These are phyloP conservation scores for Amanita exitialis DNA, from an alignment of 768 basidiomycete genomes.

Conservation along the genomic window DNA sequence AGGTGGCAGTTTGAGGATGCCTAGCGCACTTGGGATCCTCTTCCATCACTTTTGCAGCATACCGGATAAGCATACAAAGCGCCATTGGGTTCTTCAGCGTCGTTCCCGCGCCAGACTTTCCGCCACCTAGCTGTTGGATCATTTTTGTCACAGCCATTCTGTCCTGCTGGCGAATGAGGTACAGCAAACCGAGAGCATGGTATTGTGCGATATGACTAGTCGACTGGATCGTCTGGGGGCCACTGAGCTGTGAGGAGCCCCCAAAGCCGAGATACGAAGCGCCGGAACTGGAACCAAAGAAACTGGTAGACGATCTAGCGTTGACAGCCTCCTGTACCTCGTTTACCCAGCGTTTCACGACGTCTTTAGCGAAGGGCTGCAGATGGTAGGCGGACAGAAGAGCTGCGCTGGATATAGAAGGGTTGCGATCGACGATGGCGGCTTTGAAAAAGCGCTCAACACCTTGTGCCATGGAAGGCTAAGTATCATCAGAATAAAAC, in stretches of 20 bases:
- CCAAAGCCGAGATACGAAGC: slow-evolving; percentile 72
- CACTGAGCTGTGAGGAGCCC: slow-evolving; percentile 39
- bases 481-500: slow-evolving; percentile 1
- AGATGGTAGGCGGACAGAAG: slow-evolving; percentile 97
- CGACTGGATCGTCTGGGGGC: slow-evolving; percentile 72
- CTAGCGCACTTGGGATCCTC: slow-evolving; percentile 92
- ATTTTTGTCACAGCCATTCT: slow-evolving; percentile 99
- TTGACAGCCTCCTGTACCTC: slow-evolving; percentile 96
- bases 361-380: slow-evolving; percentile 87
- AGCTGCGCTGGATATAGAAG: slow-evolving; percentile 92
- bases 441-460: slow-evolving; percentile 99
- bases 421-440: slow-evolving; percentile 94
- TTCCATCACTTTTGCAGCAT: slow-evolving; percentile 97
- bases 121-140: slow-evolving; percentile 94
- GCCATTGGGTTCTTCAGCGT: slow-evolving; percentile 94
- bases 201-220: slow-evolving; percentile 95
- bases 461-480: slow-evolving; percentile 99
- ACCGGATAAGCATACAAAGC: slow-evolving; percentile 95
- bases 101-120: slow-evolving; percentile 74
- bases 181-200: slow-evolving; percentile 89
- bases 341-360: slow-evolving; percentile 99
- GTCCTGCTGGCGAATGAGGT: slow-evolving; percentile 93
- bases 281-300: slow-evolving; percentile 44
- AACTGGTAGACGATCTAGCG: slow-evolving; percentile 67
- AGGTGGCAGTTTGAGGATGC: not conserved